Evolutionary conservation across 306 rosid genomes (phyloP), one percentile per base, ranked within the genome.

Genomic region (Alnus glutinosa): DNA sequence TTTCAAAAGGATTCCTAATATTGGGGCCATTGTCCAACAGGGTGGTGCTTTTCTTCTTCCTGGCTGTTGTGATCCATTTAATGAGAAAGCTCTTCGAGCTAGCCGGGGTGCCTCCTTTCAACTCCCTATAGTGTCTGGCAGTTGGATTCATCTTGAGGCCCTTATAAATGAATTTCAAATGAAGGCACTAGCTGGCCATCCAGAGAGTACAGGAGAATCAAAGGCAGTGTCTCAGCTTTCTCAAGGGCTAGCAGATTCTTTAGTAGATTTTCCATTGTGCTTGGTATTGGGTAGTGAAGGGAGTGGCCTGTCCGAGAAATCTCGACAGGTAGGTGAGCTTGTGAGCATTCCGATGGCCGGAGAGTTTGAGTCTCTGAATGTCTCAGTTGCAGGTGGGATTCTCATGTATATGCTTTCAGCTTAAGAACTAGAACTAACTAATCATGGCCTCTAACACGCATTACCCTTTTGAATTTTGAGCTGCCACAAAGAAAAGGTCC

Each of bases 311-410:
- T 92, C 98, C 32, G 87, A 84, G 85, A 86, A 83, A 77, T 86
- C 93, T 57, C 80, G 54, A 19, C 70, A 54, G 62, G 85, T 67
- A 49, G 92, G 97, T 79, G 93, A 92, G 81, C 98, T 94, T 80
- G 88, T 94, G 42, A 91, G 95, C 88, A 94, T 94, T 89, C 89
- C 95, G 59, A 92, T 94, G 98, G 86, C 93, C 0, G 95, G 97
- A 55, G 88, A 89, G 49, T 92, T 89, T 55, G 98, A 94, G 81
- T 94, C 97, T 9, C 97, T 94, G 77, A 94, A 94, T 85, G 98
- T 94, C 81, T 87, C 98, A 37, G 98, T 94, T 84, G 98, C 98
- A 1, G 98, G 98, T 79, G 97, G 98, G 72, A 94, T 94, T 86
- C 89, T 94, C 92, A 77, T 94, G 89, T 89, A 91, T 81, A 89